Base-by-base conservation (phyloP, 1,284 basidiomycete genomes). In the Ustilago xerochloae region DNA sequence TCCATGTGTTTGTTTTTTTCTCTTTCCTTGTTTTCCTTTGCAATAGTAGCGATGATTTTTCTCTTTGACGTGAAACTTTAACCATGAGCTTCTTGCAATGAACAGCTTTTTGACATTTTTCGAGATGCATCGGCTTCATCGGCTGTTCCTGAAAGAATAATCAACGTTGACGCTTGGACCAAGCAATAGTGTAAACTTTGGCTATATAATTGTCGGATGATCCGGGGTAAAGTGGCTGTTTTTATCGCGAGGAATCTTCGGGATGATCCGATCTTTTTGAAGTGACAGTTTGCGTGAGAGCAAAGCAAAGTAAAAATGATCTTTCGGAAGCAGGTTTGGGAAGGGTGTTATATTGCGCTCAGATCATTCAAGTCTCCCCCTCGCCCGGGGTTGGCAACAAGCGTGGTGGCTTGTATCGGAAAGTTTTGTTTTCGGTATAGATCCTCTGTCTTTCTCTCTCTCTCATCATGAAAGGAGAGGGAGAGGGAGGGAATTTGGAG, bases 1-100 rank as follows among this genome's bases (percentile, higher is more conserved):
- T 15, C 9, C 51, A 38, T 18, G 29, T n/a, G n/a, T n/a, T 46
- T 54, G 52, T 39, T 30, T 28, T 39, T 47, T 35, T 18, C 18
- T 50, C 30, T 39, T 47, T n/a, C n/a, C n/a, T n/a, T n/a, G n/a
- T n/a, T n/a, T n/a, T n/a, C n/a, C n/a, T 18, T 57, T 60, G 63
- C 63, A 60, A 66, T 61, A 61, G 20, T 56, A 60, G 58, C 63
- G 39, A 55, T 39, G 47, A 41, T 61, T 49, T 38, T 35, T 39
- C 26, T 49, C 33, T 35, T 39, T 20, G 33, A 30, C 26, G 26
- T 39, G 51, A 64, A 64, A 30, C n/a, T 49, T 49, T 29, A 63
- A 33, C 45, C 38, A 28, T 58, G 24, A 22, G 43, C 32, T 24
- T 39, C 38, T 22, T 16, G 4, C 8, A n/a, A 30, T 18, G 38